Percentiles rank a stretch among this genome's conserved stretches.
These are phyloP conservation scores for Lizonia empirigonia DNA, from an alignment of 2,329 filamentous ascomycete species.

Conservation along the genomic window DNA sequence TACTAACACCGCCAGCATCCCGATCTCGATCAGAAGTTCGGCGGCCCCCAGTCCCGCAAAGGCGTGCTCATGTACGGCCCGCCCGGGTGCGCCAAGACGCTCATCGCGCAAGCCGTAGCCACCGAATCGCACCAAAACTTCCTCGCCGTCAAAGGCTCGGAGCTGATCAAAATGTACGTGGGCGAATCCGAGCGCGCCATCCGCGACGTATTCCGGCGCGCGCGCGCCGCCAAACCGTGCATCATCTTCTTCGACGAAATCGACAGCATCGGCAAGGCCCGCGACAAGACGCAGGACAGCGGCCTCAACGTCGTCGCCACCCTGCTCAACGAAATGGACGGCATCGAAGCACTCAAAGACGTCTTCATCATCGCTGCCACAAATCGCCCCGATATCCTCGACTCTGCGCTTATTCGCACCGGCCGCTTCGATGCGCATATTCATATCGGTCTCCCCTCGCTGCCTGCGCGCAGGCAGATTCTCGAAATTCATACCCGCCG, in stretches of 20 bases:
- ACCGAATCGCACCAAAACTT: constrained; percentile 93
- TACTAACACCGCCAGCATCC: too few relatives aligned
- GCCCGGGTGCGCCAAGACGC: constrained; percentile 92
- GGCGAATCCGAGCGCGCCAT: constrained; percentile 90
- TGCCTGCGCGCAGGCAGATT: constrained; percentile 75
- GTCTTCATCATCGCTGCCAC: constrained; percentile 90
- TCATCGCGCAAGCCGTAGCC: constrained; percentile 87
- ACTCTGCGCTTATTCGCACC: constrained; percentile 82
- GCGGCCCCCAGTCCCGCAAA: constrained; percentile 63
- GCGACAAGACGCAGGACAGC: constrained; percentile 56
- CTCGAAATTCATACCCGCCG: constrained; percentile 69
- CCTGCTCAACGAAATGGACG: constrained; percentile 92
- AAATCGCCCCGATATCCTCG: constrained; percentile 84
- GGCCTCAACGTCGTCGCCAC: constrained; percentile 87
- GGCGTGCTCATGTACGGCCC: constrained; percentile 90
- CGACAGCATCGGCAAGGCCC: constrained; percentile 74
- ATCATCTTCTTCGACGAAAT: constrained; percentile 99
- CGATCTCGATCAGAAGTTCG: constrained; percentile 44
- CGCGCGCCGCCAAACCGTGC: constrained; percentile 81
- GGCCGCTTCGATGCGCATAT: constrained; percentile 84
- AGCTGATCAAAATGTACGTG: constrained; percentile 95
- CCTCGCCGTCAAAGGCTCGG: constrained; percentile 90
- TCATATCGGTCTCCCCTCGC: constrained; percentile 82
- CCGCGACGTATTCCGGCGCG: constrained; percentile 83
- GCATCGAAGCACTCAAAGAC: constrained; percentile 81